A percentile compares a stretch with the other conserved stretches of the same genome.
Conservation (phyloP, 208 protist genomes). For the Leishmania amazonensis region DNA sequence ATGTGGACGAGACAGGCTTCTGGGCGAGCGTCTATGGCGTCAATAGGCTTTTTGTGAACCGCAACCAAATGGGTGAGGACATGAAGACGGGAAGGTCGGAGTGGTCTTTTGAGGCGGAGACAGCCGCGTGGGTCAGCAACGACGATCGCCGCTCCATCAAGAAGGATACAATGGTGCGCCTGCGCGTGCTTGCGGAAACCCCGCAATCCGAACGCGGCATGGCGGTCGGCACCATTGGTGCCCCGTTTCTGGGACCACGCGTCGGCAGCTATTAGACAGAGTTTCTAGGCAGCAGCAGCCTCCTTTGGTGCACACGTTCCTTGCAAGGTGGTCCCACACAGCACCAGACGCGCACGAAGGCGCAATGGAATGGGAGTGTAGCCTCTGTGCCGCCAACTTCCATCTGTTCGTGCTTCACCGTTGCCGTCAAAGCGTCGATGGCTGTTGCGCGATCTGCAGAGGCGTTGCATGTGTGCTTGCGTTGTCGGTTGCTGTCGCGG, state of each 20-base stretch:
- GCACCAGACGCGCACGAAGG: not conserved
- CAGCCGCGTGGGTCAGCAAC: slow-evolving; percentile 62
- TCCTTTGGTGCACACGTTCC: not conserved
- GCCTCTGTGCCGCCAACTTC: no score
- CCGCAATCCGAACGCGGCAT: slow-evolving; percentile 74
- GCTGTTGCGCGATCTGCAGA: not conserved
- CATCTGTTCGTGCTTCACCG: not conserved
- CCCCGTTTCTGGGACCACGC: slow-evolving; percentile 61
- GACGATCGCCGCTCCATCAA: slow-evolving; percentile 69
- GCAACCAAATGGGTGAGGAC: slow-evolving; percentile 62
- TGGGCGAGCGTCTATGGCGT: slow-evolving; percentile 78
- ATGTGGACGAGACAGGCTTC: slow-evolving; percentile 74
- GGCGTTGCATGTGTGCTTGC: not conserved
- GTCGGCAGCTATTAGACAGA: slow-evolving; percentile 27
- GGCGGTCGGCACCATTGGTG: slow-evolving; percentile 74
- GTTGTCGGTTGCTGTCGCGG: not conserved
- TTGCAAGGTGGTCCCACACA: not conserved
- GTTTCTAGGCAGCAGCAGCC: not conserved
- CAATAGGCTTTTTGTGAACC: slow-evolving; percentile 77
- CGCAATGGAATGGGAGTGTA: not conserved
- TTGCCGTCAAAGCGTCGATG: not conserved
- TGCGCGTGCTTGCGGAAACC: slow-evolving; percentile 82
- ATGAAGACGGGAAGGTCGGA: slow-evolving; percentile 16
- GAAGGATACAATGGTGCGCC: slow-evolving; percentile 64
- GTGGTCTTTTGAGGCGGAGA: slow-evolving; percentile 74